Base-by-base conservation (phyloP, 768 basidiomycete species). In the Multifurca ochricompacta region DNA sequence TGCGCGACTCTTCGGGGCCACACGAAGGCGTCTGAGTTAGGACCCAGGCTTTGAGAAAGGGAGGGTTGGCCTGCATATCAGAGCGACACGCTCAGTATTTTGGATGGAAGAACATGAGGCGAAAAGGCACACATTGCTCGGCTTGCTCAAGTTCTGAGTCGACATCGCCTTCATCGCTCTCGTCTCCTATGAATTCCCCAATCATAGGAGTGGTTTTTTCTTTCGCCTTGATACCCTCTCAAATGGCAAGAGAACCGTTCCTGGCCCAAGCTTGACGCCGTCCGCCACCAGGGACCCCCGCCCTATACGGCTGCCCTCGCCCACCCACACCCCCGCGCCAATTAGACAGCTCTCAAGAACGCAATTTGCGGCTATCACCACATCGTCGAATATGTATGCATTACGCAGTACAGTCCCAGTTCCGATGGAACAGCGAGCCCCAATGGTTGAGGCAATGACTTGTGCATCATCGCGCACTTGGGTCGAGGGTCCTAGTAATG, bases 371-470 rank as follows among this genome's bases (percentile, higher is more conserved):
- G 83, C 89, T 48, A 97, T 74, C 35, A 74, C 65, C 14, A 83
- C 83, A 50, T 80, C 80, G 61, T 93, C 88, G 64, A 92, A 93
- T 42, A 97, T 75, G 63, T 92, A 95, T 27, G 90, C 83, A 64
- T 87, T 72, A 28, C 74, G 74, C 53, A 99, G 78, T 54, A 80
- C 71, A 19, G 82, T 79, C 8, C 81, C 77, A 4, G 81, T 70
- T 10, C 91, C 91, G 57, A 99, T 81, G 47, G 70, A 71, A 63
- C 88, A 91, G 54, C 81, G 74, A 36, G 75, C 74, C 9, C 93
- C 93, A 53, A 97, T 79, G 37, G 92, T 88, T 5, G 91, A 92
- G 2, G 81, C 73, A 6, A 68, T 68, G 52, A 97, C 74, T 52
- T 79, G 73, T 2, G 81, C 83, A 60, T 83, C 77, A 48, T 88